Evolutionary conservation across 2,329 filamentous ascomycete genomes (phyloP).

Genomic region (Hirsutella minnesotensis): DNA sequence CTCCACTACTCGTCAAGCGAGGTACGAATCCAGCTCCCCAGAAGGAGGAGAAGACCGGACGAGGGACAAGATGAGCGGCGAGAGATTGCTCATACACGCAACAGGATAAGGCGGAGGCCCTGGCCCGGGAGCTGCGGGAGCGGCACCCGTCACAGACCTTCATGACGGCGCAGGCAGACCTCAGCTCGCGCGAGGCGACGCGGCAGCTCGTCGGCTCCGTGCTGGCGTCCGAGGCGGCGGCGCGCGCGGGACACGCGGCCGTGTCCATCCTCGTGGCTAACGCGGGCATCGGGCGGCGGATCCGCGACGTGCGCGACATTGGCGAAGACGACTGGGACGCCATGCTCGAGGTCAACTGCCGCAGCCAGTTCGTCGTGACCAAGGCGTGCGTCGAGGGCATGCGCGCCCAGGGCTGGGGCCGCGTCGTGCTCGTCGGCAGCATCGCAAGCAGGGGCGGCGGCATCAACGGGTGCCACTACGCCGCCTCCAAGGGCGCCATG

Average conservation of each 20-base stretch:
- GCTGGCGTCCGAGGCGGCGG: constrained; percentile 5
- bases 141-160: constrained; percentile 17
- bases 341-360: constrained; percentile 20
- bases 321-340: constrained; percentile 23
- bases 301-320: constrained; percentile 20
- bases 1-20: constrained; percentile 21
- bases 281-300: constrained; percentile 19
- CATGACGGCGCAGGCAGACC: constrained; percentile 13
- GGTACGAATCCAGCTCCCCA: constrained; percentile 7
- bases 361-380: constrained; percentile 22
- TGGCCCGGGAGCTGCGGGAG: constrained; percentile 14
- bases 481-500: constrained; percentile 20
- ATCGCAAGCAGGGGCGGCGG: constrained; percentile 20
- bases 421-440: constrained; percentile 20
- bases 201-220: constrained; percentile 11
- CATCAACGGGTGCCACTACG: constrained; percentile 23
- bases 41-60: background rate
- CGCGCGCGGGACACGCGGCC: constrained; percentile 12
- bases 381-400: constrained; percentile 18
- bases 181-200: constrained; percentile 13
- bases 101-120: constrained; percentile 17
- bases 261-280: constrained; percentile 21
- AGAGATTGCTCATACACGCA: background rate
- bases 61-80: background rate
- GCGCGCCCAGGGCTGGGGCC: constrained; percentile 18